Base-by-base conservation (phyloP, 1,284 basidiomycete species). In the Heliocybe sulcata region DNA sequence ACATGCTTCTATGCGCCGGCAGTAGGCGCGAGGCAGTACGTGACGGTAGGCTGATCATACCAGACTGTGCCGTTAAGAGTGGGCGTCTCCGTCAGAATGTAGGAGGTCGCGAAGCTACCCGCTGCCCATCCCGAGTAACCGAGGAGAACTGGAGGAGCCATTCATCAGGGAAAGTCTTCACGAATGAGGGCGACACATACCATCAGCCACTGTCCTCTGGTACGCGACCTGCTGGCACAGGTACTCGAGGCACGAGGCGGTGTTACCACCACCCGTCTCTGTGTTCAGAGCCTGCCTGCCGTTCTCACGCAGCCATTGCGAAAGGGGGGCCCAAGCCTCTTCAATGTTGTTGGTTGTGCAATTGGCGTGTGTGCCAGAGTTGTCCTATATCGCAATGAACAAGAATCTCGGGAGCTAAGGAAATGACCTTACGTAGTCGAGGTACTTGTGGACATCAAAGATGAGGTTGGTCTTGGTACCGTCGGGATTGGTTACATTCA, bases 371-470 rank as follows among this genome's bases (percentile, higher is more conserved):
- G 78, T 82, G 51, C 82, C 82, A 42, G 74, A 77, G 65, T 80
- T 80, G 65, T 82, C 53, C 38, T 25, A 20, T 22, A 35, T 53
- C 33, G 14, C 47, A 26, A 20, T 49, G 47, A 20, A 6, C 6
- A 31, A 31, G 12, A 6, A 31, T 31, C 4, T 20, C 6, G 42
- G 9, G 16, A 16, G 16, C 6, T 45, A 19, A 16, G 23, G 16
- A 45, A 45, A 23, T 4, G 19, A 19, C 9, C 38, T 42, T 20
- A 42, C 38, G 38, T 42, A 52, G 51, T 84, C 82, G 58, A 82
- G 76, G 66, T 83, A 84, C 66, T 82, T 77, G 72, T 83, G 81
- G 2, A 82, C 79, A 60, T 85, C 82, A 57, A 85, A 79, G 61
- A 85, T 66, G 31, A 85, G 72, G 64, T 77, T 78, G 64, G 64